Percentiles rank a stretch among this genome's conserved stretches.
phyloP scores from a whole-genome alignment of 257 asterid species.

The Lavandula angustifolia region DNA sequence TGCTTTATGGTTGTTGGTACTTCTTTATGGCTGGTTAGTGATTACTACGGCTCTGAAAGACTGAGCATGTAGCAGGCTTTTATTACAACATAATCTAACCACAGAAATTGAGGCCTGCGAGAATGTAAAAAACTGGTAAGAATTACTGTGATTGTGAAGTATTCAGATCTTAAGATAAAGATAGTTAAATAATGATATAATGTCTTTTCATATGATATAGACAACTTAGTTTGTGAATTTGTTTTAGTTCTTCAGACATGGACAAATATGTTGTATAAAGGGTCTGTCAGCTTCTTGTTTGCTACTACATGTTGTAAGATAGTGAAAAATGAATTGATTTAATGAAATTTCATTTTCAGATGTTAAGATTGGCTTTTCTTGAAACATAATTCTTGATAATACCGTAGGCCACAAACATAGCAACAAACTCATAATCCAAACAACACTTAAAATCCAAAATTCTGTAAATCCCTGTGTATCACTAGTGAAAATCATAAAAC shows the following conservation, averaged over 20 bases:
- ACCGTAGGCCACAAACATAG: slow-evolving; percentile 22
- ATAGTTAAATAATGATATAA: neutral
- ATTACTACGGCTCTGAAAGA: slow-evolving; percentile 32
- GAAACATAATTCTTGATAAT: neutral
- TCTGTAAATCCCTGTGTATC: neutral
- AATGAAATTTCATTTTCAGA: neutral
- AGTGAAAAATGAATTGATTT: slow-evolving; percentile 3
- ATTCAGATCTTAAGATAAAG: neutral
- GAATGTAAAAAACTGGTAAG: neutral
- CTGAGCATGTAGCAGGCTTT: slow-evolving; percentile 25
- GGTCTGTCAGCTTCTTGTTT: slow-evolving; percentile 22
- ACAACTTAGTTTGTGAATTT: neutral
- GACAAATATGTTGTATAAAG: slow-evolving; percentile 15
- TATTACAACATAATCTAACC: slow-evolving; percentile 5
- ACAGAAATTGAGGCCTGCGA: neutral
- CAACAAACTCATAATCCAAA: slow-evolving; percentile 32
- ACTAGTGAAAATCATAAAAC: slow-evolving; percentile 15
- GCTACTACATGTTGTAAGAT: slow-evolving; percentile 28
- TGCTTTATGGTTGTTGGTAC: slow-evolving; percentile 58
- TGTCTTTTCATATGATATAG: neutral
- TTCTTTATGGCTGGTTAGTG: slow-evolving; percentile 58
- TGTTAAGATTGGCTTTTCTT: slow-evolving; percentile 4
- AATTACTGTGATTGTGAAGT: neutral
- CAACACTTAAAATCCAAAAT: slow-evolving; percentile 17
- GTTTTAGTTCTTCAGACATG: slow-evolving; percentile 9